A percentile compares a stretch with the other conserved stretches of the same genome.
phyloP scores from a whole-genome alignment of 2,329 filamentous ascomycete species.

The Cercospora zeae-maydis region DNA sequence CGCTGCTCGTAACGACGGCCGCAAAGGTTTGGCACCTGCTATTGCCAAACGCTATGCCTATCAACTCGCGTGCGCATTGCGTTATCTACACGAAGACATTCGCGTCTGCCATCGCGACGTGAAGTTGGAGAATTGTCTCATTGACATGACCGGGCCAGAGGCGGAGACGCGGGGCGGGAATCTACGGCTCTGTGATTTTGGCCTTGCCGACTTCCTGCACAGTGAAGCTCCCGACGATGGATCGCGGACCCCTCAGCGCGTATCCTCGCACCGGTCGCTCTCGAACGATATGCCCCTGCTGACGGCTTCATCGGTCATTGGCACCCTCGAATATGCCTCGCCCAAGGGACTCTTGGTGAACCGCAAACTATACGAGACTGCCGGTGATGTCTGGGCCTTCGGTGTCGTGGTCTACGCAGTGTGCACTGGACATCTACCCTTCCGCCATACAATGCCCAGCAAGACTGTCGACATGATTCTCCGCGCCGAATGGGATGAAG shows the following conservation, averaged over 20 bases:
- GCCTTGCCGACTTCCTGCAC: conserved; percentile 64
- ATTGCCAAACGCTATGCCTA: conserved; percentile 59
- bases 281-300: conserved; percentile 21
- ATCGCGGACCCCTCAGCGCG: conserved; percentile 8
- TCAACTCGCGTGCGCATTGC: conserved; percentile 61
- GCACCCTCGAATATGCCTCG: conserved; percentile 56
- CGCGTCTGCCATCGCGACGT: conserved; percentile 64
- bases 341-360: conserved; percentile 47
- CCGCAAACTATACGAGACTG: conserved; percentile 47
- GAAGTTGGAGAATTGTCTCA: conserved; percentile 65
- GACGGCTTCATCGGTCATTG: conserved; percentile 49
- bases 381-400: conserved; percentile 65
- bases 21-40: conserved; percentile 45
- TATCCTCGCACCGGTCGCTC: conserved; percentile 17
- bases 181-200: conserved; percentile 64
- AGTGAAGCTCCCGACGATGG: conserved; percentile 41
- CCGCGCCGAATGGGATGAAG: conserved; percentile 56
- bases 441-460: conserved; percentile 58
- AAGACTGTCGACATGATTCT: conserved; percentile 59
- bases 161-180: conserved; percentile 52
- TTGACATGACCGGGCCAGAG: conserved; percentile 52
- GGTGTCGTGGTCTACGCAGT: conserved; percentile 61
- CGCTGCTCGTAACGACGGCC: conserved; percentile 27
- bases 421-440: conserved; percentile 59
- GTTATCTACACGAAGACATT: conserved; percentile 66